Conservation (phyloP, 163 green algal species). For the Chlorella variabilis region DNA sequence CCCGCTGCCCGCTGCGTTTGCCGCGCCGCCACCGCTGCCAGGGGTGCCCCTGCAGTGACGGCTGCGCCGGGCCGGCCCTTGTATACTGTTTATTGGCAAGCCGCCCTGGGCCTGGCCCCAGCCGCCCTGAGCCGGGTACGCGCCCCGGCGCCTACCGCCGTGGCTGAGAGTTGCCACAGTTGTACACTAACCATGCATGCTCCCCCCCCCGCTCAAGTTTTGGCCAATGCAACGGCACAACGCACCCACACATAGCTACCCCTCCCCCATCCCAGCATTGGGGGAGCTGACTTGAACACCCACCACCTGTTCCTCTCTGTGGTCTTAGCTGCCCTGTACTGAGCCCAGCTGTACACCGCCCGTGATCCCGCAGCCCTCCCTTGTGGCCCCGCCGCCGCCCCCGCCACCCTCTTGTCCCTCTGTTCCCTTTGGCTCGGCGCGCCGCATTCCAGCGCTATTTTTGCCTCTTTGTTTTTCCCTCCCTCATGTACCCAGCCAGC, state of each 20-base stretch:
- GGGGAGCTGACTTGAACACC: background rate
- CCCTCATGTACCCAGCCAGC: background rate
- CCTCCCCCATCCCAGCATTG: background rate
- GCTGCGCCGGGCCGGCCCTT: no score
- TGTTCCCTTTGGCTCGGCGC: background rate
- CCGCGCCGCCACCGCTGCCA: background rate
- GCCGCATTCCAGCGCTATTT: background rate
- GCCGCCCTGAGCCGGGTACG: no score
- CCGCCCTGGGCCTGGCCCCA: no score
- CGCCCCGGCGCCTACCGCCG: no score
- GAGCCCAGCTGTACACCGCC: no score
- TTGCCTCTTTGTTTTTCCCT: background rate
- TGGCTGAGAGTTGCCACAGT: background rate
- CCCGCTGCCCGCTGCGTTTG: background rate
- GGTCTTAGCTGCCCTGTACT: no score
- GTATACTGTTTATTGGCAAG: no score
- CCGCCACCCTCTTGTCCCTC: background rate
- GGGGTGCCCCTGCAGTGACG: background rate
- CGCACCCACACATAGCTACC: background rate
- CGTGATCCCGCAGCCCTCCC: no score
- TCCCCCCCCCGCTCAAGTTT: background rate
- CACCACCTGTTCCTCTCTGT: no score
- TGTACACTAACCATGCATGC: background rate
- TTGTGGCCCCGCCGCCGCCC: background rate
- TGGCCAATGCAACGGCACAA: conserved; percentile 8